Percentiles rank a stretch among this genome's conserved stretches.
phyloP scores from a whole-genome alignment of 2,329 filamentous ascomycete species.

The Clonostachys byssicola region DNA sequence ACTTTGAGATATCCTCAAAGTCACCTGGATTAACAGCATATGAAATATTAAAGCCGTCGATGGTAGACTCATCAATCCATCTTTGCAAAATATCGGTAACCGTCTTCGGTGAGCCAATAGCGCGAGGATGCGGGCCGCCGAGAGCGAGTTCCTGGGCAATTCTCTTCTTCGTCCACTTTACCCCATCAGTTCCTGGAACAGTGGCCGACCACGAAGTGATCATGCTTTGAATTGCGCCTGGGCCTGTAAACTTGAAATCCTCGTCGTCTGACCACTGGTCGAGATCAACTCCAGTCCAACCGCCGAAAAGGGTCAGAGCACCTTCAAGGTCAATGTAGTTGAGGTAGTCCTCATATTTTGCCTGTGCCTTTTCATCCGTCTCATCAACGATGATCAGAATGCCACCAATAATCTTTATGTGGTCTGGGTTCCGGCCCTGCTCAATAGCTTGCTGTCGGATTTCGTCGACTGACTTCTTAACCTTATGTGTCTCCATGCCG shows the following conservation, averaged over 20 bases:
- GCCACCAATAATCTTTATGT: slow-evolving; percentile 37
- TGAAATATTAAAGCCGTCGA: slow-evolving; percentile 10
- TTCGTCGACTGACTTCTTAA: slow-evolving; percentile 31
- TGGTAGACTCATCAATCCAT: slow-evolving; percentile 6
- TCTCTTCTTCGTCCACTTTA: slow-evolving; percentile 50
- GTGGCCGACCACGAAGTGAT: slow-evolving; percentile 6
- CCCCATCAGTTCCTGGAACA: slow-evolving; percentile 6
- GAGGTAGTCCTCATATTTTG: slow-evolving; percentile 32
- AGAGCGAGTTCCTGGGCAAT: slow-evolving; percentile 51
- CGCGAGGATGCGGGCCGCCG: slow-evolving; percentile 24
- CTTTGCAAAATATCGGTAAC: slow-evolving; percentile 8
- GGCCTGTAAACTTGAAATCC: slow-evolving; percentile 34
- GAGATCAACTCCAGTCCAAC: slow-evolving; percentile 39
- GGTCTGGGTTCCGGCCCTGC: slow-evolving; percentile 27
- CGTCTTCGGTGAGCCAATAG: slow-evolving; percentile 7
- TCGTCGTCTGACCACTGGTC: slow-evolving; percentile 33
- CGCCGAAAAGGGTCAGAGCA: slow-evolving; percentile 37
- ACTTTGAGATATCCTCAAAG: slow-evolving; percentile 7
- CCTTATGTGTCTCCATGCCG: slow-evolving; percentile 35
- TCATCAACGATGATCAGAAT: slow-evolving; percentile 35
- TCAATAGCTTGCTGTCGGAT: slow-evolving; percentile 29
- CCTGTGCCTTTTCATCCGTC: slow-evolving; percentile 35
- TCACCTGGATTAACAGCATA: slow-evolving; percentile 6
- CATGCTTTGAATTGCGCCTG: slow-evolving; percentile 27
- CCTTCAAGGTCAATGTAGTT: slow-evolving; percentile 36